Percentiles rank a stretch among this genome's conserved stretches.
Conservation (phyloP, 306 rosid genomes). For the Trifolium pratense region DNA sequence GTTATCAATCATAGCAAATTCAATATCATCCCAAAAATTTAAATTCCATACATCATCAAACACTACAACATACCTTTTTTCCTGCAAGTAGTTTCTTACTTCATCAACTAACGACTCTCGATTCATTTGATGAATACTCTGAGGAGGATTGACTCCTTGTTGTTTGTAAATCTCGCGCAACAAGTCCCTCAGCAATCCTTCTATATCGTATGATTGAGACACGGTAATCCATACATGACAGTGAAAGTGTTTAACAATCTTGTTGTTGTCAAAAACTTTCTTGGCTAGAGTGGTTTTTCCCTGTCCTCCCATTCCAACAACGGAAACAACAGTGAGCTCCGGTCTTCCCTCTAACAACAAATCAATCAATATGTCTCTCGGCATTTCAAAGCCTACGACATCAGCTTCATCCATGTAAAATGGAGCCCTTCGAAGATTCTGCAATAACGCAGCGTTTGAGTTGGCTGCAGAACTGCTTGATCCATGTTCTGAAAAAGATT, state of each 20-base stretch:
- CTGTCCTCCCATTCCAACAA: too few species aligned
- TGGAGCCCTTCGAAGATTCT: too few species aligned
- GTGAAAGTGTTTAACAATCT: neutral
- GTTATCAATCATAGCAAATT: neutral
- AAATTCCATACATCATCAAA: slow-evolving; percentile 5
- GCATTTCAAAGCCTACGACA: too few species aligned
- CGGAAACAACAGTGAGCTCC: too few species aligned
- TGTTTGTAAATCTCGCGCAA: neutral
- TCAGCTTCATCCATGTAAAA: too few species aligned
- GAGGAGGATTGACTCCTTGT: neutral
- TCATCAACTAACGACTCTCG: neutral
- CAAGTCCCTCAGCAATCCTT: neutral
- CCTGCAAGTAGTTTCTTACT: neutral
- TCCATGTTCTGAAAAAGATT: too few species aligned
- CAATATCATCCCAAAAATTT: neutral
- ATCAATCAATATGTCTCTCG: too few species aligned
- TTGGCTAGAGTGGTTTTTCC: too few species aligned
- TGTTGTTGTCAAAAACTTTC: neutral
- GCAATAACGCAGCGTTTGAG: too few species aligned
- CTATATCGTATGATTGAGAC: neutral
- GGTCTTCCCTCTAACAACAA: too few species aligned
- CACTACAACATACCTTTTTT: neutral
- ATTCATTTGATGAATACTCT: neutral
- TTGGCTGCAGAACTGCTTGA: too few species aligned
- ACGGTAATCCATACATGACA: neutral